These are phyloP conservation scores for Cryptosporidium viatorum DNA, from an alignment of 169 alveolate genomes.

Conservation along the genomic window DNA sequence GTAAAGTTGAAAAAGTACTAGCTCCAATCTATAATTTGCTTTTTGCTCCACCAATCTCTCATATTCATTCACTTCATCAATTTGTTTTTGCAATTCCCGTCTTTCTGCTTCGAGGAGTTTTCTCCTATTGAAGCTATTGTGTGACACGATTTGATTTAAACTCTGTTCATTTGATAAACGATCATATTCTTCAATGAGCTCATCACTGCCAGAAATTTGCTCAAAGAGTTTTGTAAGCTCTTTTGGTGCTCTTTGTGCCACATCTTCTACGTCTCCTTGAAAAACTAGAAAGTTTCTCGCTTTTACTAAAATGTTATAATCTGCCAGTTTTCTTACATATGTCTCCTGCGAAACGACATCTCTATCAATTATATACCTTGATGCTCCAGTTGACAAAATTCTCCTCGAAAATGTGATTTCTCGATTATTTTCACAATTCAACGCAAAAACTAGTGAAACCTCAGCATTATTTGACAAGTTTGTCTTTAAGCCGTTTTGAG, in stretches of 20 bases:
- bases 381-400: conserved; percentile 82
- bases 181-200: conserved; percentile 77
- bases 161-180: conserved; percentile 67
- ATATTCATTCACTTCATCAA: conserved; percentile 71
- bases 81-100: conserved; percentile 75
- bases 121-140: conserved; percentile 75
- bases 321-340: conserved; percentile 77
- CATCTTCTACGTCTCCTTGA: conserved; percentile 92
- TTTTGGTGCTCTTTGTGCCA: conserved; percentile 87
- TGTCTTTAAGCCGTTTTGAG: conserved; percentile 76
- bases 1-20: conserved; percentile 13
- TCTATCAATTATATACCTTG: conserved; percentile 85
- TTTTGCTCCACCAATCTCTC: conserved; percentile 13
- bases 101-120: conserved; percentile 72
- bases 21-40: not conserved
- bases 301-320: conserved; percentile 80
- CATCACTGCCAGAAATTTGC: conserved; percentile 88
- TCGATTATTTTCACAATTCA: conserved; percentile 74
- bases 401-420: conserved; percentile 86
- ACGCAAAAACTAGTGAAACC: conserved; percentile 19
- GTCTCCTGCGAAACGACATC: conserved; percentile 82
- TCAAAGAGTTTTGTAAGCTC: conserved; percentile 90
- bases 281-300: conserved; percentile 86
- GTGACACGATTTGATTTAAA: conserved; percentile 55
- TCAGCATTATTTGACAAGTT: conserved; percentile 8